Evolutionary conservation across 306 rosid genomes (phyloP), one percentile per base, ranked within the genome.

Genomic region (Styphnolobium japonicum): DNA sequence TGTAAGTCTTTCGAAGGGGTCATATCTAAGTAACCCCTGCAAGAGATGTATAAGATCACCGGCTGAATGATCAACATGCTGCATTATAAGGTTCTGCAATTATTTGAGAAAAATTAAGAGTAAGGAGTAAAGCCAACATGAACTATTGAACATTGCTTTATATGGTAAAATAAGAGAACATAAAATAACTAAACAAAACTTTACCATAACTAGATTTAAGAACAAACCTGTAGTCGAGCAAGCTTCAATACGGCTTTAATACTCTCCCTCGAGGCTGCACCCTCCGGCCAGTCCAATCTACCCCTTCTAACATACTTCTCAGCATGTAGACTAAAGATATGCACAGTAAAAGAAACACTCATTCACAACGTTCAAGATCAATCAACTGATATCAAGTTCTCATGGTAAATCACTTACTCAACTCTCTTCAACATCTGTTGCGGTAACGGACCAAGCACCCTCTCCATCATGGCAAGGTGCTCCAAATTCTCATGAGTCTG

Each of bases 391-490:
- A 36, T 18, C 25, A 67, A 51, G 9, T 21, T n/a, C 37, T 23
- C 0, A 16, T 0, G 15, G 58, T 15, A 45, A 65, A 61, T 62
- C 52, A 81, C 99, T 86, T 81, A 95, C 99, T 93, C 94, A 33
- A 67, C 83, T 85, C 85, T 90, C 89, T 90, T 92, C 71, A 93
- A 76, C 79, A 93, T 86, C 19, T 88, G 90, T 69, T 82, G 90
- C 0, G 99, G 94, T 10, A 93, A 40, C 4, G 90, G 83, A 3
- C 99, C 99, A 25, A 95, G 89, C 37, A 89, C 98, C 42, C 98
- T 87, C 82, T 95, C 99, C 98, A 95, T 95, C 99, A 95, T 93
- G 5, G 99, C 97, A 5, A 95, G 94, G 84, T 93, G 99, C 84
- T 95, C 98, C 62, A 95, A 84, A 85, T 93, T 95, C 76, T 95